Evolutionary conservation across 1,284 basidiomycete genomes (phyloP), one percentile per base, ranked within the genome.

Genomic region (Chalciporus sp.): DNA sequence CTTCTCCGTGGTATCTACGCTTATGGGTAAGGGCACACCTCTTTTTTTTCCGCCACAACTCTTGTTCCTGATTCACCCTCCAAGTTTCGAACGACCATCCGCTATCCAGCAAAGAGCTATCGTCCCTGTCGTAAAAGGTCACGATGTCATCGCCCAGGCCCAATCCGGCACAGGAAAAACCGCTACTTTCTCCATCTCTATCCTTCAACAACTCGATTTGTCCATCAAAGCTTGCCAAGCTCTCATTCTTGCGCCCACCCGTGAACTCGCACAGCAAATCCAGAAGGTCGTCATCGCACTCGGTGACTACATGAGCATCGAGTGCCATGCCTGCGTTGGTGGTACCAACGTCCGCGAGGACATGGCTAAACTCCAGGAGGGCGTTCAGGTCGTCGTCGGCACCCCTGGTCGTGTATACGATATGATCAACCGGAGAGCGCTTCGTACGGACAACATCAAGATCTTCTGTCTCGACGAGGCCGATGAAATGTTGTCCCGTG

Each of bases 91-190:
- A 82, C 97, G 96, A 73, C 95, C 97, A 20, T 98, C 96, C 58
- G 96, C 96, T 47, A 99, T 99, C 71, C 96, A 99, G 76, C 95
- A 98, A 75, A 89, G 96, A 62, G 96, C 96, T 28, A 98, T 99
- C 72, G 77, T 95, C 45, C 96, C 96, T 52, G 96, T 99, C 68
- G 94, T 86, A 49, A 90, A 94, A 74, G 94, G 94, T 19, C 87
- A 94, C 61, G 95, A 98, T 80, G 95, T 98, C 58, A 98, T 97
- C 72, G 95, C 94, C 14, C 96, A 99, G 78, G 97, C 97, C 19
- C 97, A 99, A 75, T 98, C 96, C 23, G 97, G 97, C 69, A 99
- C 97, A 27, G 97, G 97, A 82, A 99, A 99, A 90, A 99, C 97
- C 3, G 97, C 97, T 7, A 99, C 97, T 4, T 99, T 95, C 75